These are phyloP conservation scores for Santalum album DNA, from an alignment of 164 flowering plant genomes.

Conservation along the genomic window DNA sequence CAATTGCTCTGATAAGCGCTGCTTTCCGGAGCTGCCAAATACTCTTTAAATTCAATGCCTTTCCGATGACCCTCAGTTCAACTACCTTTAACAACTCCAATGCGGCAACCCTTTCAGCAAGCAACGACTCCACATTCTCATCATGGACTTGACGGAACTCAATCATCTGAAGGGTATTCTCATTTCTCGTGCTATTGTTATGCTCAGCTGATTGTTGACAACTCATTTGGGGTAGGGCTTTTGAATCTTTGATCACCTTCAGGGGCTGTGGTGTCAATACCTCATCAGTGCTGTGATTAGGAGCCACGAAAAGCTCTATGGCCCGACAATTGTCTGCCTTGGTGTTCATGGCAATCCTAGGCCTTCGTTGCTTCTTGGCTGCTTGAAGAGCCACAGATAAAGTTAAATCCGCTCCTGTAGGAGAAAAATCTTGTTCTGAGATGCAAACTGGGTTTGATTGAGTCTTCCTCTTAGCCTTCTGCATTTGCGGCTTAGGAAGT, in stretches of 20 bases:
- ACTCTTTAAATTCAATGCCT: constrained; percentile 9
- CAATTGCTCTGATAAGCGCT: constrained; percentile 10
- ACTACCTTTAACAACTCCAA: constrained; percentile 4
- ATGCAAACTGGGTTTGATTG: background rate
- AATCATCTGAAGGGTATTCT: too few relatives aligned
- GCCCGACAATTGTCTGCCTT: too few relatives aligned
- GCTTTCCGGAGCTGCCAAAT: constrained; percentile 17
- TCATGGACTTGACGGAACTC: too few relatives aligned
- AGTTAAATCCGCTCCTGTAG: background rate
- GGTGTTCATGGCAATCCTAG: too few relatives aligned
- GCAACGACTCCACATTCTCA: background rate
- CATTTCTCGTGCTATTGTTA: too few relatives aligned
- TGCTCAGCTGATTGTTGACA: too few relatives aligned
- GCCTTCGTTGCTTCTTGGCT: background rate
- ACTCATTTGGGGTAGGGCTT: too few relatives aligned
- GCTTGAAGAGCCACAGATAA: background rate
- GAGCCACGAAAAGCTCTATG: too few relatives aligned
- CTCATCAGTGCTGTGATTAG: too few relatives aligned
- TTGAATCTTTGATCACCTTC: too few relatives aligned
- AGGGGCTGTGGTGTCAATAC: too few relatives aligned
- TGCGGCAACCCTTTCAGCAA: background rate
- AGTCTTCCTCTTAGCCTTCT: background rate
- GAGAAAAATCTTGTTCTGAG: too few relatives aligned
- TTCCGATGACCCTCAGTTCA: constrained; percentile 20
- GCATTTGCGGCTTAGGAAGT: background rate